Evolutionary conservation across 176 grass and related monocot species (phyloP).

Genomic region (Eleusine coracana): DNA sequence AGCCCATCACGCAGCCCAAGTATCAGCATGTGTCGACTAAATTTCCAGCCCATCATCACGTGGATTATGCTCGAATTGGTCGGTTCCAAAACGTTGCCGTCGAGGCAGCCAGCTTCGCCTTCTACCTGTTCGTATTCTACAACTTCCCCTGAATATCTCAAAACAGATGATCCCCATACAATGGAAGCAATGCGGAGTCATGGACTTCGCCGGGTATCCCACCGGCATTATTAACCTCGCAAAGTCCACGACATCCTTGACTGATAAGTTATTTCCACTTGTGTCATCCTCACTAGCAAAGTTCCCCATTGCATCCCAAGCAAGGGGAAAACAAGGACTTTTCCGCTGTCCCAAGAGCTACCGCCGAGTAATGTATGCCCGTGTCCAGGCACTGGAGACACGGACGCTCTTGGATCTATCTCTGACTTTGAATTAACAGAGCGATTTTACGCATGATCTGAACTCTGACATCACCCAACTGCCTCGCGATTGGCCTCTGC

Average conservation of each 20-base stretch:
- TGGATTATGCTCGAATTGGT: too few relatives aligned
- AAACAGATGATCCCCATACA: slow-evolving; percentile 18
- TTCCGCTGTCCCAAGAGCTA: not conserved
- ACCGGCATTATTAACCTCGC: slow-evolving; percentile 4
- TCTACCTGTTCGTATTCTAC: too few relatives aligned
- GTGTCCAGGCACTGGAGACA: slow-evolving; percentile 12
- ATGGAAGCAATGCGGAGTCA: not conserved
- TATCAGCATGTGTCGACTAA: too few relatives aligned
- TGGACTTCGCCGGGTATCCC: not conserved
- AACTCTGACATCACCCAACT: slow-evolving; percentile 25
- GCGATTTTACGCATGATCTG: not conserved
- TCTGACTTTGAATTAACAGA: slow-evolving; percentile 36
- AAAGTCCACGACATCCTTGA: slow-evolving; percentile 18
- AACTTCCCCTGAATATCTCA: too few relatives aligned
- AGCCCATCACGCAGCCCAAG: too few relatives aligned
- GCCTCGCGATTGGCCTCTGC: slow-evolving; percentile 15
- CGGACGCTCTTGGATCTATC: not conserved
- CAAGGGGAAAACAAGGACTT: not conserved
- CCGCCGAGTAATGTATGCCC: not conserved
- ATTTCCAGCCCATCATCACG: too few relatives aligned
- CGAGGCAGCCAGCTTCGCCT: too few relatives aligned
- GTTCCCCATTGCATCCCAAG: slow-evolving; percentile 35
- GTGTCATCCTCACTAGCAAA: not conserved
- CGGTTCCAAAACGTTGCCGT: too few relatives aligned
- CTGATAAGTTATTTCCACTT: not conserved